phyloP scores from a whole-genome alignment of 352 stramenopile species.

The Phytophthora tentaculata region DNA sequence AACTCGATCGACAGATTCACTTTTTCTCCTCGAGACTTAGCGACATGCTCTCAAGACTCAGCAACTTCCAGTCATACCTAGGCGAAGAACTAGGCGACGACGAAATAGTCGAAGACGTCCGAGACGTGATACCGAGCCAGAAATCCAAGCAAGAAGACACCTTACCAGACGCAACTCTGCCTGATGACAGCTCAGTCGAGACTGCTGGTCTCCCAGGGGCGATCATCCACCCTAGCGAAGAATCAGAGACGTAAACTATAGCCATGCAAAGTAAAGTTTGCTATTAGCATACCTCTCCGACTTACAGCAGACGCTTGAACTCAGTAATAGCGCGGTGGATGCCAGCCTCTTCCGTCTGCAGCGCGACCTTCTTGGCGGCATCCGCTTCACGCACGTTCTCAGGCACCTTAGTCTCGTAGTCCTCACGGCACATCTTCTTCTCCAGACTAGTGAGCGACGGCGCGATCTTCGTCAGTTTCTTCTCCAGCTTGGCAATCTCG shows the following conservation, averaged over 20 bases:
- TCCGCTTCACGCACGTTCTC: conserved; percentile 82
- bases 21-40: conserved; percentile 40
- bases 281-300: conserved; percentile 6
- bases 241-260: conserved; percentile 3
- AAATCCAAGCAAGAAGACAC: conserved; percentile 3
- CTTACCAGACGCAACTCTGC: not conserved
- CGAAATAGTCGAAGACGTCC: not conserved
- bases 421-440: conserved; percentile 85
- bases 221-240: conserved; percentile 21
- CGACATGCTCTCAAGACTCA: conserved; percentile 43
- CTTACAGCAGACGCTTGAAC: conserved; percentile 81
- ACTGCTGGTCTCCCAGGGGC: conserved; percentile 26
- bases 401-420: conserved; percentile 84
- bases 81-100: conserved; percentile 39
- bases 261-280: conserved; percentile 30
- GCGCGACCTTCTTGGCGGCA: conserved; percentile 74
- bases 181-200: conserved; percentile 12
- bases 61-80: conserved; percentile 45
- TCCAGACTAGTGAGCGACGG: conserved; percentile 72
- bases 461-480: conserved; percentile 86
- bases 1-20: conserved; percentile 53
- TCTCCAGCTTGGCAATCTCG: conserved; percentile 91
- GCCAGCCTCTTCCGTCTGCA: conserved; percentile 83
- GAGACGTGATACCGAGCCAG: conserved; percentile 13
- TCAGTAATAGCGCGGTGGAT: conserved; percentile 79